Base-by-base conservation (phyloP, 805 yeast species). In the baker's yeast (Saccharomyces cerevisiae) region DNA sequence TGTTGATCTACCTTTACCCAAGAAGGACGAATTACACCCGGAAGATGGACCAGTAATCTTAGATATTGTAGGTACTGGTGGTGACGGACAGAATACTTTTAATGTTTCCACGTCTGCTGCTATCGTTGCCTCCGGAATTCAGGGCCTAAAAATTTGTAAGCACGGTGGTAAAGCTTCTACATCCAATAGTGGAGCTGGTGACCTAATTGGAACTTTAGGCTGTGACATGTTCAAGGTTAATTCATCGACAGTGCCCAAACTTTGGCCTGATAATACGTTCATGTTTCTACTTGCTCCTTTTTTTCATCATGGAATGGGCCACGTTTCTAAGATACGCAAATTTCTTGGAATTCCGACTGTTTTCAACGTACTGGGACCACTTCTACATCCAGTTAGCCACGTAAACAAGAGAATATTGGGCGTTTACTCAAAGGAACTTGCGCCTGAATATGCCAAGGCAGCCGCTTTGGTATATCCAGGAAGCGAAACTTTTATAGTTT, bases 141-240 rank as follows among this genome's bases (percentile, higher is more conserved):
- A 67, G 4, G 79, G 80, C 4, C 53, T 92, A 46, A 79, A 80
- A 24, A 85, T 94, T 17, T 88, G 96, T 66, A 94, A 94, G 57
- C 99, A 94, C 69, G 99, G 99, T 26, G 98, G 98, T 13, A 92
- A 94, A 64, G 98, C 99, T 0, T 83, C 96, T 0, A 90, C 98
- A 0, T 89, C 97, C 0, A 71, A 86, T 1, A 87, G 96, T 1
- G 99, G 99, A 0, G 86, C 97, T 1, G 97, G 97, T 4, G 99
- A 94, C 67, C 74, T 94, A 55, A 79, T 94, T 66, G 75, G 79
- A 28, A 77, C 82, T 27, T 76, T 94, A n/a, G 98, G 97, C 0
- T 85, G 90, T n/a, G 88, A 89, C 58, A 75, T 89, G 52, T 73
- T 81, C 58, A 81, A 83, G 61, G 89, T 94, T 30, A 85, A 80